Conservation (phyloP, 805 yeast genomes). For the Candida verbasci region DNA sequence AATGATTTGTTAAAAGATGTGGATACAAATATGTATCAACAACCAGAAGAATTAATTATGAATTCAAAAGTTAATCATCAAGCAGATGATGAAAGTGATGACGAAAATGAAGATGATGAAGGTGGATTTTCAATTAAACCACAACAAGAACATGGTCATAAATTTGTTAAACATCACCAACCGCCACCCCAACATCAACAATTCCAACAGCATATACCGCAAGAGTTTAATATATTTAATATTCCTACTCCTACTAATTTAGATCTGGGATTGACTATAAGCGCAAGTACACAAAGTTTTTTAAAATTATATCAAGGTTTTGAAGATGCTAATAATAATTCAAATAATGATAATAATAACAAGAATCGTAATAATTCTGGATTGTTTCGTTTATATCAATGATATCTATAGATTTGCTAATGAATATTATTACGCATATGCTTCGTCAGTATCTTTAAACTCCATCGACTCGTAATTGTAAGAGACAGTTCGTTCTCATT, state of each 20-base stretch:
- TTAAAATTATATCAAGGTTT: slow-evolving; percentile 4
- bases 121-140: slow-evolving; percentile 7
- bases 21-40: background rate
- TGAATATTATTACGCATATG: no score
- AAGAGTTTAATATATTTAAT: no score
- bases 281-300: slow-evolving; percentile 8
- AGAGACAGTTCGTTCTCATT: no score
- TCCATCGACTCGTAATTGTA: no score
- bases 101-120: slow-evolving; percentile 8
- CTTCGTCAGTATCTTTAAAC: no score
- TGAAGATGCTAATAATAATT: background rate
- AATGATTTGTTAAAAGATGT: slow-evolving; percentile 8
- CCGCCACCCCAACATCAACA: background rate
- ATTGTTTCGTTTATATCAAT: no score
- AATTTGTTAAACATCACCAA: slow-evolving; percentile 1
- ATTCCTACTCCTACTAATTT: slow-evolving; percentile 1
- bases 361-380: background rate
- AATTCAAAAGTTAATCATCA: slow-evolving; percentile 2
- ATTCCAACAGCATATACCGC: background rate
- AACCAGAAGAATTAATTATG: background rate
- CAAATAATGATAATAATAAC: background rate
- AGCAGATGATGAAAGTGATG: slow-evolving; percentile 9
- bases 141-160: slow-evolving; percentile 8
- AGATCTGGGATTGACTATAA: slow-evolving; percentile 4
- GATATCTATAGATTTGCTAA: no score